Conservation (phyloP, 2,329 filamentous ascomycete species). For the Microcera coccophila region DNA sequence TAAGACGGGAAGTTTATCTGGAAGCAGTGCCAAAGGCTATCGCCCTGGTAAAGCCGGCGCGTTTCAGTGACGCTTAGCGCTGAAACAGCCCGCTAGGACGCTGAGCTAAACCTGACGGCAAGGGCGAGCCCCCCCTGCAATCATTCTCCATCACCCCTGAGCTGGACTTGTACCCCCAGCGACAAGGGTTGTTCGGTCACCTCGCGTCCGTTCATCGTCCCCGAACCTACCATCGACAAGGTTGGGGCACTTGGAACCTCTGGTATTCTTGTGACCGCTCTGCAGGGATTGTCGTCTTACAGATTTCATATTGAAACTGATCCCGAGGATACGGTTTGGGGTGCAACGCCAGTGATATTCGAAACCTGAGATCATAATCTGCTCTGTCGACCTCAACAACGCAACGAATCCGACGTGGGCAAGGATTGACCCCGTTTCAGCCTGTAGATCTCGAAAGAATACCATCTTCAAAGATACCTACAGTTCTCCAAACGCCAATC, state of each 20-base stretch:
- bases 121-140: conserved; percentile 4
- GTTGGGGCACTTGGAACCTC: background rate
- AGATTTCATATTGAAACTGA: background rate
- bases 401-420: too few species aligned
- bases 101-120: conserved; percentile 3
- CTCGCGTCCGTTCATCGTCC: conserved; percentile 1
- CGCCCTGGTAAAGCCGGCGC: too few species aligned
- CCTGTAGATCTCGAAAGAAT: too few species aligned
- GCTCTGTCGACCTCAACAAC: too few species aligned
- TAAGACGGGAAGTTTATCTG: too few species aligned
- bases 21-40: too few species aligned
- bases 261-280: conserved; percentile 7
- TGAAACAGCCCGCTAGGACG: conserved; percentile 3
- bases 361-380: too few species aligned
- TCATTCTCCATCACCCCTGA: conserved; percentile 1
- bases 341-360: too few species aligned
- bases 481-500: conserved; percentile 3
- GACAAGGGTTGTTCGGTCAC: conserved; percentile 5
- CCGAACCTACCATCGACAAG: background rate
- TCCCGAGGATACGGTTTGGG: background rate
- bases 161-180: conserved; percentile 2
- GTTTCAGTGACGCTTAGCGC: conserved; percentile 19
- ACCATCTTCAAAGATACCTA: conserved; percentile 4
- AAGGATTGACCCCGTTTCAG: too few species aligned
- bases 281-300: conserved; percentile 1